Evolutionary conservation across 352 stramenopile genomes (phyloP).

Genomic region (Phytophthora pini): DNA sequence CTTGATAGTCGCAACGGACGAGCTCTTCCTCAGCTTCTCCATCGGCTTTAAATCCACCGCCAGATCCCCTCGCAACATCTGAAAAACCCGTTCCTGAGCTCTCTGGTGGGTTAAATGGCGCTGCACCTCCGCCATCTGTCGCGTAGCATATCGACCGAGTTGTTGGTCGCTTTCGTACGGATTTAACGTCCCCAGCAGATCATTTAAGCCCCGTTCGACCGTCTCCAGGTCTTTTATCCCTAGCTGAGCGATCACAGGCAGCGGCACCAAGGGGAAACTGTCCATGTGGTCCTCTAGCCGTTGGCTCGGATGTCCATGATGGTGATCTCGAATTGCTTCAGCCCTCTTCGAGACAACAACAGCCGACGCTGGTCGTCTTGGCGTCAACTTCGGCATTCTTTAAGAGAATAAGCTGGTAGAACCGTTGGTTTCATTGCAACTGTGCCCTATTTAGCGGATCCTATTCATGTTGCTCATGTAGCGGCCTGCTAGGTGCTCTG

Average conservation of each 20-base stretch:
- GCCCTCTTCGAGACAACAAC: conserved; percentile 8
- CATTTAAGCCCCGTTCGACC: conserved; percentile 45
- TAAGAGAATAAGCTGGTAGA: conserved; percentile 11
- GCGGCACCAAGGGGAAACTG: conserved; percentile 69
- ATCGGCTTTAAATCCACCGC: conserved; percentile 17
- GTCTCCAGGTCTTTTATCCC: conserved; percentile 46
- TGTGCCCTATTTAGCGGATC: neutral
- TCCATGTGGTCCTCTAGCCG: conserved; percentile 61
- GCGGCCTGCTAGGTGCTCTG: conserved; percentile 17
- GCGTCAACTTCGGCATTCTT: neutral
- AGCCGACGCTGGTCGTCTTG: conserved; percentile 18
- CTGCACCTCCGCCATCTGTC: conserved; percentile 62
- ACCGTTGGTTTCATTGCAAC: conserved; percentile 17
- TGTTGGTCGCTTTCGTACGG: conserved; percentile 45
- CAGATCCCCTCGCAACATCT: conserved; percentile 43
- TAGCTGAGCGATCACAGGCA: conserved; percentile 63
- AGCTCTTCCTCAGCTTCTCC: conserved; percentile 26
- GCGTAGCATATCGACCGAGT: conserved; percentile 62
- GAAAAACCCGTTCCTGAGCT: conserved; percentile 59
- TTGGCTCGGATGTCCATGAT: conserved; percentile 9
- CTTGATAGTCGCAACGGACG: conserved; percentile 10
- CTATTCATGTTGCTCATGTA: conserved; percentile 6
- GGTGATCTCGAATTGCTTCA: conserved; percentile 33
- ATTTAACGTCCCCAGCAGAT: conserved; percentile 48
- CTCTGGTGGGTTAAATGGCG: conserved; percentile 58